Evolutionary conservation across 768 basidiomycete genomes (phyloP).

Genomic region (Mycena vulgaris): DNA sequence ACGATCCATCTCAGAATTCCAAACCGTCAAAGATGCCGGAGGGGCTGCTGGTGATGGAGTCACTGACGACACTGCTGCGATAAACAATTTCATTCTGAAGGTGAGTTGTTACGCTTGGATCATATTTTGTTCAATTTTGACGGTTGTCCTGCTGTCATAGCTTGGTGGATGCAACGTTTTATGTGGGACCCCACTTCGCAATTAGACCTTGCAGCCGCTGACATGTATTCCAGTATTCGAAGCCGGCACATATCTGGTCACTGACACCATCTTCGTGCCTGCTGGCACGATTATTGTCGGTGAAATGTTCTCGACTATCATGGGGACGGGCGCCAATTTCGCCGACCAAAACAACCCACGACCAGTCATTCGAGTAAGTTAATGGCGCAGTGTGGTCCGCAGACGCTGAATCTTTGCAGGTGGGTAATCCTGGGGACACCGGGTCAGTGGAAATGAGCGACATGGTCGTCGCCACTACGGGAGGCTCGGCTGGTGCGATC

Average conservation of each 20-base stretch:
- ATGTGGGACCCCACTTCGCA: neutral
- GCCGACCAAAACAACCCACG: slow-evolving; percentile 9
- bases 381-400: neutral
- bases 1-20: neutral
- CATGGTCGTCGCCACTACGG: slow-evolving; percentile 57
- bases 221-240: neutral
- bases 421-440: slow-evolving; percentile 6
- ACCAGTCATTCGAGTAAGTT: slow-evolving; percentile 27
- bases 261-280: slow-evolving; percentile 12
- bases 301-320: neutral
- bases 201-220: neutral
- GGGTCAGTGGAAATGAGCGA: slow-evolving; percentile 56
- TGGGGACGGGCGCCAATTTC: slow-evolving; percentile 25
- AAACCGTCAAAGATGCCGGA: neutral
- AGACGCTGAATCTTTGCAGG: slow-evolving; percentile 27
- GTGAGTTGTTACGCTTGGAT: neutral
- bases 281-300: slow-evolving; percentile 1
- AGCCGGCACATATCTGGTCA: slow-evolving; percentile 18
- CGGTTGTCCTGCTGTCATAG: neutral
- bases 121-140: neutral
- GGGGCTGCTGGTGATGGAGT: neutral
- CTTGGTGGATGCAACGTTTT: slow-evolving; percentile 8
- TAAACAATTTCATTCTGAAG: neutral
- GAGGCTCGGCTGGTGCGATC: slow-evolving; percentile 58
- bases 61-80: neutral